A percentile compares a stretch with the other conserved stretches of the same genome.
Evolutionary conservation across 1,284 basidiomycete species (phyloP).

Genomic region (Leccinum variabile): DNA sequence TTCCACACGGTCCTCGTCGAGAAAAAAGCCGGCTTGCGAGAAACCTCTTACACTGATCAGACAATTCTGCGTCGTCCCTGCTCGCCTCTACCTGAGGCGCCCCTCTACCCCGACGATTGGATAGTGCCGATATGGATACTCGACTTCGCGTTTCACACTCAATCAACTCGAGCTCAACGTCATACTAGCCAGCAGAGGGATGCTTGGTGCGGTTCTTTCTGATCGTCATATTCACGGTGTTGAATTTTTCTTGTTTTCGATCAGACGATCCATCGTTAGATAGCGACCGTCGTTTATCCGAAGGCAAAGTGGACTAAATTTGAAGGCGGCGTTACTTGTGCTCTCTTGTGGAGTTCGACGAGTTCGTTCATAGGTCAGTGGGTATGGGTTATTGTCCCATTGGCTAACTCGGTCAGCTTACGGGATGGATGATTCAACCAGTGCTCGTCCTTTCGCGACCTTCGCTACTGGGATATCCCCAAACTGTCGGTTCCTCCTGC

Average conservation of each 20-base stretch:
- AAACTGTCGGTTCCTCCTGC: conserved; percentile 45
- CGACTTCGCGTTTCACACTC: conserved; percentile 47
- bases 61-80: conserved; percentile 89
- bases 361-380: conserved; percentile 38
- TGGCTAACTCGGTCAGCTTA: no score
- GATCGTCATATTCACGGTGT: not conserved
- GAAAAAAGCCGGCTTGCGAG: conserved; percentile 75
- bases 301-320: no score
- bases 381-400: no score
- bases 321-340: no score
- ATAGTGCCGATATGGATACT: conserved; percentile 98
- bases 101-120: conserved; percentile 90
- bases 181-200: conserved; percentile 82
- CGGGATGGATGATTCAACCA: conserved; percentile 6
- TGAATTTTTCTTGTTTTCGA: not conserved
- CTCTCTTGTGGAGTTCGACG: no score
- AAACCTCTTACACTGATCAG: conserved; percentile 47
- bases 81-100: conserved; percentile 75
- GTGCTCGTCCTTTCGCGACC: conserved; percentile 18
- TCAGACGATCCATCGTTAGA: conserved; percentile 85
- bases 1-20: conserved; percentile 86
- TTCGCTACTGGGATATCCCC: conserved; percentile 69
- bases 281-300: conserved; percentile 48
- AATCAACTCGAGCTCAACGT: conserved; percentile 63
- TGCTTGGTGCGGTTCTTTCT: conserved; percentile 59